Base-by-base conservation (phyloP, 2,329 filamentous ascomycete genomes). In the Sporothrix luriei region DNA sequence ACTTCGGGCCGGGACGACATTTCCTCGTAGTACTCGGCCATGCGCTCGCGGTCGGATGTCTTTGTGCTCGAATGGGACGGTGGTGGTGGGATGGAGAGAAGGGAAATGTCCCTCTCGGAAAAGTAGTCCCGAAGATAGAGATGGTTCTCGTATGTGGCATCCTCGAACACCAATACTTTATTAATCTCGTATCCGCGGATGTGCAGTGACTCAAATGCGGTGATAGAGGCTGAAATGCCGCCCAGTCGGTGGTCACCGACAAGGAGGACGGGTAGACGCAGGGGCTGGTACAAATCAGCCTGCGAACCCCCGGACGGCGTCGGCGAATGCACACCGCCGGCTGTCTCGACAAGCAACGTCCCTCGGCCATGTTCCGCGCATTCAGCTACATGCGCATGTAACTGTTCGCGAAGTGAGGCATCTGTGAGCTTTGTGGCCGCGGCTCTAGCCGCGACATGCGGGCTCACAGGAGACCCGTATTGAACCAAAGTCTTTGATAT, bases 261-360 rank as follows among this genome's bases (percentile, higher is more conserved):
- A 0, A 96, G 84, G 16, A 95, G 79, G 0, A 90, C 85, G 0
- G 93, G 92, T 0, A 91, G 79, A n/a, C 92, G 84, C 1, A 96
- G 79, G 0, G 91, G 88, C 24, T 89, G 83, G 76, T 94, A 95
- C 1, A 94, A 79, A 75, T 96, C 92, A 2, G 89, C 91, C 76
- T 96, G 92, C 0, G 90, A 88, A 1, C 84, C 90, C 11, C 91
- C 91, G 48, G 90, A 91, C 0, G 92, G 92, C 0, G 87, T 87
- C 0, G 92, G 92, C 0, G 91, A 94, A 72, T 94, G 88, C 0
- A 94, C 90, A 0, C 92, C 92, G 0, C 92, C 92, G 1, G 92
- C 92, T 1, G 92, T 95, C 77, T 96, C 92, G 59, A 95, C 82
- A 61, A 96, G 84, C 0, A 91, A 80, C 78, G 89, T 68, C 10